Percentiles rank a stretch among this genome's conserved stretches.
Evolutionary conservation across 2,329 filamentous ascomycete species (phyloP).

Genomic region (Elsinoe necatrix): DNA sequence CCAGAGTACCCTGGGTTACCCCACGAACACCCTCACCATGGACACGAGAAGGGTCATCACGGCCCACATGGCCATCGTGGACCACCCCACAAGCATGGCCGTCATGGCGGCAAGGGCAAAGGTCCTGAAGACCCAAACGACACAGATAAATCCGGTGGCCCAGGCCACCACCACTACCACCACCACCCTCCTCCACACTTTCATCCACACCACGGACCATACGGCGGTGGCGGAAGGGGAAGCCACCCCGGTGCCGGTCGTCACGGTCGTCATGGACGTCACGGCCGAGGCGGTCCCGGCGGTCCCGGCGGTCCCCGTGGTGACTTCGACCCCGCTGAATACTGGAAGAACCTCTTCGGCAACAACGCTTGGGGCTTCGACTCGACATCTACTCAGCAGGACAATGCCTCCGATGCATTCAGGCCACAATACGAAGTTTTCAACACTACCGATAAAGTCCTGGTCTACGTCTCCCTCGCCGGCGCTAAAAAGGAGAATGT

Average conservation of each 20-base stretch:
- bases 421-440: slow-evolving; percentile 64
- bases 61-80: not conserved
- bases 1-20: slow-evolving; percentile 19
- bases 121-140: slow-evolving; percentile 8
- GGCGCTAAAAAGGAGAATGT: slow-evolving; percentile 74
- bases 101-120: slow-evolving; percentile 3
- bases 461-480: slow-evolving; percentile 65
- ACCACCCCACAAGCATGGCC: not conserved
- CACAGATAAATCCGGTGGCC: not conserved
- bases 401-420: slow-evolving; percentile 40
- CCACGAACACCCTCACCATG: slow-evolving; percentile 10
- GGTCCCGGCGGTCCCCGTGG: slow-evolving; percentile 6
- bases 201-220: not conserved
- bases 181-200: not conserved
- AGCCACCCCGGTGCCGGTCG: too few relatives aligned
- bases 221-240: not conserved
- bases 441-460: slow-evolving; percentile 54
- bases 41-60: not conserved
- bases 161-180: not conserved
- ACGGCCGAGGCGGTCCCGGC: slow-evolving; percentile 9
- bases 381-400: slow-evolving; percentile 23
- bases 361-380: slow-evolving; percentile 22
- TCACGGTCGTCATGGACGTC: slow-evolving; percentile 7
- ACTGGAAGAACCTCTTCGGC: not conserved
- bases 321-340: slow-evolving; percentile 11